phyloP scores from a whole-genome alignment of 2,329 filamentous ascomycete genomes.

The Cladophialophora yegresii region DNA sequence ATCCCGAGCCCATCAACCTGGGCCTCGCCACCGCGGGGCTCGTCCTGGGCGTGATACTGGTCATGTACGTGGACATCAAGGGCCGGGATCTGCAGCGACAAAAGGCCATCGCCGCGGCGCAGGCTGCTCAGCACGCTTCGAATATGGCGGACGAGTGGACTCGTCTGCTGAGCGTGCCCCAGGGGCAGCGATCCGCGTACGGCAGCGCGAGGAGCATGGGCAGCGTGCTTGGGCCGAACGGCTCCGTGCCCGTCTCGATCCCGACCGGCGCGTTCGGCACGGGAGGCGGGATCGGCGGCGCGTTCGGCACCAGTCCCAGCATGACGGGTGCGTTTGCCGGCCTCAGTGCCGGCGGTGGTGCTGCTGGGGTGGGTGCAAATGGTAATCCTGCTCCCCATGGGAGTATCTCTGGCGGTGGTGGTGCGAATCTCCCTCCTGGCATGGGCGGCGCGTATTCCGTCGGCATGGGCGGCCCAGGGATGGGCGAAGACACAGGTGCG shows the following conservation, averaged over 20 bases:
- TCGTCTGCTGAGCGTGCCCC: background rate
- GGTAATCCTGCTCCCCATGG: background rate
- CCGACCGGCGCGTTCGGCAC: background rate
- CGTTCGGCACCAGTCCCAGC: background rate
- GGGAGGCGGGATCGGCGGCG: background rate
- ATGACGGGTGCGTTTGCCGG: background rate
- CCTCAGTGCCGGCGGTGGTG: too few species aligned
- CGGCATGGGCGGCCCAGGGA: background rate
- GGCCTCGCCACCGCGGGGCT: constrained; percentile 65
- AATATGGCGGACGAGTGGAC: constrained; percentile 3
- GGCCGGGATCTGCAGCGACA: constrained; percentile 41
- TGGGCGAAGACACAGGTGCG: background rate
- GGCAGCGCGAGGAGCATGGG: constrained; percentile 9
- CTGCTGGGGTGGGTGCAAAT: background rate
- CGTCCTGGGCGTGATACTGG: constrained; percentile 64
- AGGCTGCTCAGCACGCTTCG: constrained; percentile 4
- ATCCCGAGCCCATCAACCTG: constrained; percentile 77
- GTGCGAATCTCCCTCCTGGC: background rate
- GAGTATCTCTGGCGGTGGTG: background rate
- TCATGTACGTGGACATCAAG: constrained; percentile 64
- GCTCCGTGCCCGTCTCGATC: background rate
- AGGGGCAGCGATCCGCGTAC: constrained; percentile 4
- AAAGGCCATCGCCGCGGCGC: constrained; percentile 13
- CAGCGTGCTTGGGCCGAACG: background rate
- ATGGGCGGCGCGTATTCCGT: background rate